Percentiles rank a stretch among this genome's conserved stretches.
phyloP scores from a whole-genome alignment of 495 filamentous ascomycete genomes.

The Niebla homalea region DNA sequence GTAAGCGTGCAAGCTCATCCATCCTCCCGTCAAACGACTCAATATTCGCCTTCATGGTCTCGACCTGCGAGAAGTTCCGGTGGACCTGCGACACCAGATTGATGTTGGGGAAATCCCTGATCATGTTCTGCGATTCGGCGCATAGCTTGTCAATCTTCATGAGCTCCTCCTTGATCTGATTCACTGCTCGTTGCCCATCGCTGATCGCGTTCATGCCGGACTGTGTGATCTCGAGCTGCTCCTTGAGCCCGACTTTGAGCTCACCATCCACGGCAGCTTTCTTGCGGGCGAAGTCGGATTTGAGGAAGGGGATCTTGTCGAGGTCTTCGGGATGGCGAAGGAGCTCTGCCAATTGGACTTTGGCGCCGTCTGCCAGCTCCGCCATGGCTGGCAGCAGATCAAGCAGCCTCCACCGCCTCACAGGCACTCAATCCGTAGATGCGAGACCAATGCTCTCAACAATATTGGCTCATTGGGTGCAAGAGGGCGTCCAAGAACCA shows the following conservation, averaged over 20 bases:
- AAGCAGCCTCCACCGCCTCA: too few species aligned
- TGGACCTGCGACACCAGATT: constrained; percentile 88
- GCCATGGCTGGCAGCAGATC: constrained; percentile 22
- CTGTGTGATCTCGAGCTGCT: constrained; percentile 87
- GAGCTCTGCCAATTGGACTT: constrained; percentile 37
- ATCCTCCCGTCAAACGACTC: constrained; percentile 72
- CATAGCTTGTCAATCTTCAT: constrained; percentile 97
- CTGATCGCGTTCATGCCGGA: constrained; percentile 72
- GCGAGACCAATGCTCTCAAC: too few species aligned
- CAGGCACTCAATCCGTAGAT: too few species aligned
- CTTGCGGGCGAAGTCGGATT: constrained; percentile 88
- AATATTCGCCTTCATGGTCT: constrained; percentile 81
- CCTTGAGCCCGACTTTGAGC: constrained; percentile 71
- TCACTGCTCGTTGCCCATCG: constrained; percentile 77
- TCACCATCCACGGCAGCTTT: constrained; percentile 82
- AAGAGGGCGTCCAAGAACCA: too few species aligned
- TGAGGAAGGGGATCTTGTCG: constrained; percentile 83
- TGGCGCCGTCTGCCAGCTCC: constrained; percentile 26
- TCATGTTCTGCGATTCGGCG: constrained; percentile 89
- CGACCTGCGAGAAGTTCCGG: constrained; percentile 80
- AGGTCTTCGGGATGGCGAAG: constrained; percentile 70
- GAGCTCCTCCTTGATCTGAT: constrained; percentile 91
- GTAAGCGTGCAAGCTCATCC: constrained; percentile 54
- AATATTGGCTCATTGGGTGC: too few species aligned
- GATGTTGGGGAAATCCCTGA: constrained; percentile 92